Evolutionary conservation across 495 filamentous ascomycete species (phyloP).

Genomic region (Aspergillus bridgeri): DNA sequence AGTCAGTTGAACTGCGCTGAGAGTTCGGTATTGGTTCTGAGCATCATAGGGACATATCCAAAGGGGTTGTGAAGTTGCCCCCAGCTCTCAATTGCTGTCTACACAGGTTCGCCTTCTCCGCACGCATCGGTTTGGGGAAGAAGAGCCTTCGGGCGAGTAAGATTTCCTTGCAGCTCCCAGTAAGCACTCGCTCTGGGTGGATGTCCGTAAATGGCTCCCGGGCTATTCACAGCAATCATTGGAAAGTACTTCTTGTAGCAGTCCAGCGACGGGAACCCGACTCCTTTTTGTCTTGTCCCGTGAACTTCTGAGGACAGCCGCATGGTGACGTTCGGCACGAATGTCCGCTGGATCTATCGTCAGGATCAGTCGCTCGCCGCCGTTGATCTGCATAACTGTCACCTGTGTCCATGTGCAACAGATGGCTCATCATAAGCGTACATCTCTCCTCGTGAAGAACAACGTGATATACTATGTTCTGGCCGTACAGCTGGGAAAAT

Average conservation of each 20-base stretch:
- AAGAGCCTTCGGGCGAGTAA: not conserved
- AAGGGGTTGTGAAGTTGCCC: no score
- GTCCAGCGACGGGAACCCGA: slow-evolving; percentile 2
- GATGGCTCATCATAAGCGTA: not conserved
- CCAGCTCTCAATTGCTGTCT: no score
- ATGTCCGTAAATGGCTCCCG: not conserved
- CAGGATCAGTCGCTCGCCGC: not conserved
- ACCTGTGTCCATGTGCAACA: not conserved
- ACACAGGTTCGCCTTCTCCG: no score
- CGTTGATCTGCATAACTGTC: not conserved
- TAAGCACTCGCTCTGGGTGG: slow-evolving; percentile 1
- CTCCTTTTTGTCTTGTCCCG: not conserved
- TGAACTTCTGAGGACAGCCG: not conserved
- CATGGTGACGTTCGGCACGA: not conserved
- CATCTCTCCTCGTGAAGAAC: slow-evolving; percentile 4
- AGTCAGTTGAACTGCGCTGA: no score
- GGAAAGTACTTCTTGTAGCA: not conserved
- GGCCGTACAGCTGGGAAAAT: not conserved
- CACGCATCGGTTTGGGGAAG: slow-evolving; percentile 2
- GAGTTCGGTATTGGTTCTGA: no score
- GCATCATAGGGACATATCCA: no score
- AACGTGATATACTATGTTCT: not conserved
- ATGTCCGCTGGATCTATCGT: not conserved
- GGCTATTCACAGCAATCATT: slow-evolving; percentile 1
- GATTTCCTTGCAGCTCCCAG: not conserved